phyloP scores from a whole-genome alignment of 2,329 filamentous ascomycete genomes.

The Zymoseptoria brevis region DNA sequence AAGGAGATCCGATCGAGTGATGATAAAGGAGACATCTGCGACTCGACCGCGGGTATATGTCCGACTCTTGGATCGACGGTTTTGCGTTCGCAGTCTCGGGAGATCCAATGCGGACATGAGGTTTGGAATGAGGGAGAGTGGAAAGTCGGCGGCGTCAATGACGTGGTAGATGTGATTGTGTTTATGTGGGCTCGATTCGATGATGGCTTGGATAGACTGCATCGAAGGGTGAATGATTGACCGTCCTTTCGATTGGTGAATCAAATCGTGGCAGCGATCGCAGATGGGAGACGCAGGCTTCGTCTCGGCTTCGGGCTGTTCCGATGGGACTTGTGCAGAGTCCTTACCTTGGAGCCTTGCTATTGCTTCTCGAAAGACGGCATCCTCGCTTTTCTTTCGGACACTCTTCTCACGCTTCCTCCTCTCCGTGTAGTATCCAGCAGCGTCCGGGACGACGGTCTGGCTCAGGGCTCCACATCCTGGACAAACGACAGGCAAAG shows the following conservation, averaged over 20 bases:
- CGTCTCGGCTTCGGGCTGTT: not conserved
- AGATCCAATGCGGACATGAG: constrained; percentile 63
- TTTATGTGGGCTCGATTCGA: constrained; percentile 80
- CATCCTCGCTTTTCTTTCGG: constrained; percentile 27
- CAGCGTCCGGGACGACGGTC: constrained; percentile 44
- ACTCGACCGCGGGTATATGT: constrained; percentile 60
- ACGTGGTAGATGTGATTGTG: constrained; percentile 94
- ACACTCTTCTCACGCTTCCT: constrained; percentile 34
- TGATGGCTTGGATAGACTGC: constrained; percentile 71
- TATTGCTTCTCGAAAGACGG: constrained; percentile 30
- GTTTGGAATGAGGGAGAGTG: constrained; percentile 78
- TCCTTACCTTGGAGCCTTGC: constrained; percentile 8
- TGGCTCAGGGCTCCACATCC: constrained; percentile 57
- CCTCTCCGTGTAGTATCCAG: constrained; percentile 50
- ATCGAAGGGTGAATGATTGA: constrained; percentile 75
- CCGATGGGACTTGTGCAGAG: not conserved
- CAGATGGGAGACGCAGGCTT: constrained; percentile 46
- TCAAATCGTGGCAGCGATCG: constrained; percentile 75
- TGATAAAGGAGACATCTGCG: constrained; percentile 79
- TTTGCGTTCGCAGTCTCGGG: constrained; percentile 67
- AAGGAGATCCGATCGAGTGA: constrained; percentile 80
- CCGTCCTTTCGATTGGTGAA: constrained; percentile 64
- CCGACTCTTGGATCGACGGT: constrained; percentile 63
- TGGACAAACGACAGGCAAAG: constrained; percentile 40
- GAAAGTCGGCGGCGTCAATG: constrained; percentile 91